Conservation (phyloP, 2,329 filamentous ascomycete genomes). For the Fusarium stilboides region DNA sequence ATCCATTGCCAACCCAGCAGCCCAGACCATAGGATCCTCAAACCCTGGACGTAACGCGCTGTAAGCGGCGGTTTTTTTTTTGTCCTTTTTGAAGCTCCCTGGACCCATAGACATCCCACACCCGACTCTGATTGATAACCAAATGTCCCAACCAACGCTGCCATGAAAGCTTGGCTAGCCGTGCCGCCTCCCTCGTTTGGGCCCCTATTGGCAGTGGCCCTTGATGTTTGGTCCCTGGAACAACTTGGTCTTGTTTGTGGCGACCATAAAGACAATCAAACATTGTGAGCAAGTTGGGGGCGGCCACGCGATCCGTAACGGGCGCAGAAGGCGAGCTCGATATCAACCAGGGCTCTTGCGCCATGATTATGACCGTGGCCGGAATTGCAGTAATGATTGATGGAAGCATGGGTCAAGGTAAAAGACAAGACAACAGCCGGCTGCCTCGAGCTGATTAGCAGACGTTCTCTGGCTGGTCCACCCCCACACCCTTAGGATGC, state of each 20-base stretch:
- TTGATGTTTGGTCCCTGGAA: conserved; percentile 27
- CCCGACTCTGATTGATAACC: conserved; percentile 35
- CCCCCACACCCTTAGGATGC: conserved; percentile 40
- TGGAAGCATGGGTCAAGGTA: conserved; percentile 39
- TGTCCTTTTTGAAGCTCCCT: conserved; percentile 4
- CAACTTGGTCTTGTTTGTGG: conserved; percentile 2
- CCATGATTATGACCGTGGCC: conserved; percentile 42
- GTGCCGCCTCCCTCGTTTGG: conserved; percentile 6
- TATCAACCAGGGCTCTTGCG: conserved; percentile 31
- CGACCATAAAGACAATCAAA: not conserved
- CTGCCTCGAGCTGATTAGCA: conserved; percentile 41
- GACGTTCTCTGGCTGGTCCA: conserved; percentile 42
- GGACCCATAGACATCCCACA: conserved; percentile 14
- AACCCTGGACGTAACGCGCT: conserved; percentile 26
- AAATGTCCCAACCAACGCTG: conserved; percentile 12
- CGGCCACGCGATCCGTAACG: conserved; percentile 41
- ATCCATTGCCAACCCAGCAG: not conserved
- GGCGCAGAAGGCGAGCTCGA: conserved; percentile 42
- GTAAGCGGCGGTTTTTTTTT: conserved; percentile 2
- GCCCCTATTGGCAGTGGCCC: conserved; percentile 26
- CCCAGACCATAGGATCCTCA: conserved; percentile 17
- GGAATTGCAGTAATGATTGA: conserved; percentile 45
- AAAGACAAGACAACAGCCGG: conserved; percentile 31
- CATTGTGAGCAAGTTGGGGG: conserved; percentile 33
- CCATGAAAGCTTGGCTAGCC: conserved; percentile 13